These are phyloP conservation scores for Globisporangium alternatum DNA, from an alignment of 352 stramenopile genomes.

Conservation along the genomic window DNA sequence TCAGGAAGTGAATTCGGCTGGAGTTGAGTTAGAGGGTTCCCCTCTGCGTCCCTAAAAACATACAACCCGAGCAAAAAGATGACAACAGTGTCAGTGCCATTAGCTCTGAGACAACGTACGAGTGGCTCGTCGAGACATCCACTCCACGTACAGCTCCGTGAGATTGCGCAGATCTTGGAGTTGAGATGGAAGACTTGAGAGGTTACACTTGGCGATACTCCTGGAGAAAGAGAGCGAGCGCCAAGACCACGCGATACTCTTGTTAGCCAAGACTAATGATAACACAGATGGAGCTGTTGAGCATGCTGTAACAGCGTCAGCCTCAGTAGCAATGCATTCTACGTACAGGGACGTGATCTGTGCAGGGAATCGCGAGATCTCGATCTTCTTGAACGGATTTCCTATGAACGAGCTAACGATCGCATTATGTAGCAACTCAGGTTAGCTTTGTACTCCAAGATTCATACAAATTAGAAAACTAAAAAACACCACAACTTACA, in stretches of 20 bases:
- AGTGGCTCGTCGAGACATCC: too few species aligned
- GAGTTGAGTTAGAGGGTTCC: background rate
- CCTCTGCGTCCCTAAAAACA: background rate
- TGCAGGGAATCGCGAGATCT: conserved; percentile 1
- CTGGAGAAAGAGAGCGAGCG: background rate
- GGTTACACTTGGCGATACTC: background rate
- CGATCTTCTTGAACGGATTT: conserved; percentile 1
- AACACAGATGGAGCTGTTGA: too few species aligned
- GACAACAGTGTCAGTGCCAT: too few species aligned
- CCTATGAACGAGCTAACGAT: background rate
- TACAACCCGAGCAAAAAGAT: too few species aligned
- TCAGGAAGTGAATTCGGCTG: background rate
- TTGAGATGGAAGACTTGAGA: background rate
- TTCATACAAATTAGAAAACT: too few species aligned
- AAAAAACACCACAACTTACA: background rate
- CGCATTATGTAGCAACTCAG: too few species aligned
- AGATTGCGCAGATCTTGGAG: background rate
- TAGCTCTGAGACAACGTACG: too few species aligned
- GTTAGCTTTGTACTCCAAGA: too few species aligned
- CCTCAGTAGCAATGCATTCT: too few species aligned
- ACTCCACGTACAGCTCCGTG: background rate
- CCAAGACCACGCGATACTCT: background rate
- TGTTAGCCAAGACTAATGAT: too few species aligned
- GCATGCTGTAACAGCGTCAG: too few species aligned
- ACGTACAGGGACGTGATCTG: background rate